These are phyloP conservation scores for Hyaloperonospora arabidopsidis DNA, from an alignment of 352 stramenopile genomes.

Conservation along the genomic window DNA sequence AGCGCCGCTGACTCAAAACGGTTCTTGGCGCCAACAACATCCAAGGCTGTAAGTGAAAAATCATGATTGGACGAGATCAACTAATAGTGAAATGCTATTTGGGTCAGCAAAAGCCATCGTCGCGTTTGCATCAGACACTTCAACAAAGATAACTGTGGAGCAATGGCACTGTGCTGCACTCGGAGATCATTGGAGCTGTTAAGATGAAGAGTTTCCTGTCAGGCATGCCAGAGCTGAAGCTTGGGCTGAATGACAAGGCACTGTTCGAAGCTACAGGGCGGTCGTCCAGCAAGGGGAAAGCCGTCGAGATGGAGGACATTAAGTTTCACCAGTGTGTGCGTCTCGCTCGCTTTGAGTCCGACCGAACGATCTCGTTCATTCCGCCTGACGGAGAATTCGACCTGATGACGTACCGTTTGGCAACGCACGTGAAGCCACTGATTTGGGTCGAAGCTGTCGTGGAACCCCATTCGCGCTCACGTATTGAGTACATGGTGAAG, in stretches of 20 bases:
- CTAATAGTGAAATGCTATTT: too few species aligned
- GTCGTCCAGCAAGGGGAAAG: constrained; percentile 86
- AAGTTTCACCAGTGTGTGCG: constrained; percentile 99
- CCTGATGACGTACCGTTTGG: constrained; percentile 98
- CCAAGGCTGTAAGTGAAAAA: too few species aligned
- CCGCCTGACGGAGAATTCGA: constrained; percentile 99
- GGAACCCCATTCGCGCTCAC: constrained; percentile 92
- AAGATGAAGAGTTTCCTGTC: constrained; percentile 98
- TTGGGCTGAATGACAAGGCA: constrained; percentile 99
- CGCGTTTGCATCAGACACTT: too few species aligned
- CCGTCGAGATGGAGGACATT: constrained; percentile 99
- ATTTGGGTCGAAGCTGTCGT: constrained; percentile 99
- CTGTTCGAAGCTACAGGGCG: constrained; percentile 97
- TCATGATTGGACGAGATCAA: too few species aligned
- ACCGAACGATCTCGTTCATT: constrained; percentile 99
- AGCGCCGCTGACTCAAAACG: too few species aligned
- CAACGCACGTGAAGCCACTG: constrained; percentile 98
- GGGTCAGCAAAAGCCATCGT: too few species aligned
- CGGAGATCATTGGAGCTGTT: constrained; percentile 96
- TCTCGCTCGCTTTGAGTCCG: constrained; percentile 98
- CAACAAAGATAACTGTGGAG: too few species aligned
- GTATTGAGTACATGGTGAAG: constrained; percentile 99
- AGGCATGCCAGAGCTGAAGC: constrained; percentile 99
- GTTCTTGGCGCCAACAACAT: too few species aligned
- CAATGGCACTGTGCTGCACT: constrained; percentile 97